A percentile compares a stretch with the other conserved stretches of the same genome.
phyloP scores from a whole-genome alignment of 2,329 filamentous ascomycete species.

The Ascochyta viciae-villosae region DNA sequence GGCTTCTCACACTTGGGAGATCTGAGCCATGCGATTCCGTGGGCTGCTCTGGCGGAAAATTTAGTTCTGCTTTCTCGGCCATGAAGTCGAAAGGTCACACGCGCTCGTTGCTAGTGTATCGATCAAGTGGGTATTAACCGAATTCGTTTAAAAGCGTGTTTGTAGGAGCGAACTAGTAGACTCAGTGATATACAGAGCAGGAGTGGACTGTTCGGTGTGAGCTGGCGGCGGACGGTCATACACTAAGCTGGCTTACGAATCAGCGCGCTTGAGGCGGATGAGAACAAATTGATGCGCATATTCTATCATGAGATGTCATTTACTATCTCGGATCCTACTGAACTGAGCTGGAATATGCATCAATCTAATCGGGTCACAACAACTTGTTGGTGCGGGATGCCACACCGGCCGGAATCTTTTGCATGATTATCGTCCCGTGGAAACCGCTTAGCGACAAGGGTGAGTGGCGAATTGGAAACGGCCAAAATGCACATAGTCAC shows the following conservation, averaged over 20 bases:
- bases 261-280: background rate
- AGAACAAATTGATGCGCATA: background rate
- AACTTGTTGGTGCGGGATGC: background rate
- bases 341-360: background rate
- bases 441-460: background rate
- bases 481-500: background rate
- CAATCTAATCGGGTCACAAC: background rate
- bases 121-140: background rate
- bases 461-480: background rate
- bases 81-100: background rate
- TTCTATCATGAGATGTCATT: background rate
- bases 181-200: background rate
- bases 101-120: background rate
- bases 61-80: background rate
- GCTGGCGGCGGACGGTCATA: background rate
- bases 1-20: slow-evolving; percentile 1
- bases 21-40: background rate
- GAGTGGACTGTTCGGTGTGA: background rate
- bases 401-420: background rate
- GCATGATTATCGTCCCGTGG: background rate
- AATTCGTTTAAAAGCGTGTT: background rate
- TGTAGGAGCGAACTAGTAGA: background rate
- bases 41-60: background rate
- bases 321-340: background rate
- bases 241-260: background rate